Conservation (phyloP, 2,329 filamentous ascomycete genomes). For the Chaetomium olivaceum region DNA sequence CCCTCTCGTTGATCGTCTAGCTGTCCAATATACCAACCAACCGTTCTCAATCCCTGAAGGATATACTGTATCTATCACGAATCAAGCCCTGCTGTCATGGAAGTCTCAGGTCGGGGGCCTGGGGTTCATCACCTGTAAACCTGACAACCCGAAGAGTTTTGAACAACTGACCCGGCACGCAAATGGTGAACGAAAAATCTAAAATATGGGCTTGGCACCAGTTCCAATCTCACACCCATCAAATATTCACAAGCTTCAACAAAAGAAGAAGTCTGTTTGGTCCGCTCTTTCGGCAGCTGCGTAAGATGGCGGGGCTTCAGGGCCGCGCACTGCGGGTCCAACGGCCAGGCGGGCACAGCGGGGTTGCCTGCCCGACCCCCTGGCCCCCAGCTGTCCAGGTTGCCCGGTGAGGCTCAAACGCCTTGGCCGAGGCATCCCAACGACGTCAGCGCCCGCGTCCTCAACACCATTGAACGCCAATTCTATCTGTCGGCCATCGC, state of each 20-base stretch:
- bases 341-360: background rate
- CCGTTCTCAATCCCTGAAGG: background rate
- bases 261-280: background rate
- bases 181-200: background rate
- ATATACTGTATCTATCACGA: background rate
- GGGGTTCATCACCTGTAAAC: background rate
- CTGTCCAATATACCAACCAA: background rate
- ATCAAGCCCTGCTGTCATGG: background rate
- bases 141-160: background rate
- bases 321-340: background rate
- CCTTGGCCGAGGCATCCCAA: conserved; percentile 16
- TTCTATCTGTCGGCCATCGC: background rate
- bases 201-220: background rate
- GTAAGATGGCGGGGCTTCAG: conserved; percentile 1
- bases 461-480: background rate
- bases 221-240: background rate
- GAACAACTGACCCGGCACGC: background rate
- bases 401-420: conserved; percentile 16
- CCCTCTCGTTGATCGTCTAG: background rate
- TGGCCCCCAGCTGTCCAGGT: background rate
- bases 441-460: conserved; percentile 14
- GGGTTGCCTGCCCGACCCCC: conserved; percentile 3
- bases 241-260: background rate
- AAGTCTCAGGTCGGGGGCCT: background rate
- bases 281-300: background rate